Base-by-base conservation (phyloP, 2,329 filamentous ascomycete genomes). In the Ophiocordyceps sinensis region DNA sequence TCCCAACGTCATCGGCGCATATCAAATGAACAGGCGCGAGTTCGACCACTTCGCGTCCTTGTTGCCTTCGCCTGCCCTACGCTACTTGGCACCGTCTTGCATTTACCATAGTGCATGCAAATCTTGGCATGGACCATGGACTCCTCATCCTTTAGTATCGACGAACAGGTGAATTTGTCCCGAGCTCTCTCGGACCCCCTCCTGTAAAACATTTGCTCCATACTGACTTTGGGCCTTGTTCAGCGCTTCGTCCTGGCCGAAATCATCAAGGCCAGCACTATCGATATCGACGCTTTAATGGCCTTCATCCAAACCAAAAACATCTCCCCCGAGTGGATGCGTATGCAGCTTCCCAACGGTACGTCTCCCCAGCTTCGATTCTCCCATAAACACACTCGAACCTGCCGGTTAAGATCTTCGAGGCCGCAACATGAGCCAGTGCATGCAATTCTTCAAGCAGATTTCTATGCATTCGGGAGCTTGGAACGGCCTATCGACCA, bases 241-340 rank as follows among this genome's bases (percentile, higher is more conserved):
- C 50, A 77, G 73, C 70, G 71, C 46, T 74, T 74, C 51, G 59
- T 76, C 45, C 63, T 77, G 42, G 69, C 65, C 43, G 73, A 77
- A 55, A 70, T 75, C 49, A 69, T 77, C 56, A 77, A 75, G 50
- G 63, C 63, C 44, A 76, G 71, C 58, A 55, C 62, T 28, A 56
- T 75, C 44, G 65, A 72, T 42, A 52, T 73, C 21, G 53, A 59
- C 11, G 55, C 53, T 15, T 54, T 77, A 28, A 63, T 66, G 17
- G 57, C 59, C 12, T 73, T 77, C 45, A 60, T 76, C 48, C 65
- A 52, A 45, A 46, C 51, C 32, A 56, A 65, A 43, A 55, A 54
- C 10, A 50, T 69, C 41, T 55, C 61, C 44, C 64, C 66, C 9
- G 59, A 65, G 41, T 71, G 66, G 66, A 57, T 66, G 53, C 57